Conservation (phyloP, 2,329 filamentous ascomycete genomes). For the Onygena corvina region DNA sequence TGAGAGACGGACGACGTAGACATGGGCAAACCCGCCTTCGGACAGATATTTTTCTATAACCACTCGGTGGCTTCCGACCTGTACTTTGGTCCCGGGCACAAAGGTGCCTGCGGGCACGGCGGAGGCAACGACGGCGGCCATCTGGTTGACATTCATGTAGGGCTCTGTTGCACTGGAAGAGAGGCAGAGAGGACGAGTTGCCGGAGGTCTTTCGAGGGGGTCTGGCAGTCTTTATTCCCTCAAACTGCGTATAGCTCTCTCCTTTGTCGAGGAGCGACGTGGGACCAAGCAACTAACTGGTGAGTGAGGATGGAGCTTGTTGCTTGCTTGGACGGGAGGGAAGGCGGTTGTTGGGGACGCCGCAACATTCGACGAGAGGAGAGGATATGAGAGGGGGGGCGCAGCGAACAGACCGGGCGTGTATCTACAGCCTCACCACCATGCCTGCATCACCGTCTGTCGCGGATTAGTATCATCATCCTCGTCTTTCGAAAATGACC, state of each 20-base stretch:
- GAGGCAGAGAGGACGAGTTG: neutral
- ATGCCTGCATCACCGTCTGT: neutral
- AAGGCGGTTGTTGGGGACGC: neutral
- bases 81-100: slow-evolving; percentile 85
- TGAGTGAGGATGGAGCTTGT: neutral
- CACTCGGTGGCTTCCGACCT: slow-evolving; percentile 83
- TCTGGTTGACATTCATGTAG: slow-evolving; percentile 5
- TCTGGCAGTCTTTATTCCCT: neutral
- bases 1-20: slow-evolving; percentile 85
- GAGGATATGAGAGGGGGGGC: neutral
- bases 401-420: neutral
- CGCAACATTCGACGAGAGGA: neutral
- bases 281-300: neutral
- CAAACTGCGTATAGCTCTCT: no score
- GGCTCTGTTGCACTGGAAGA: neutral
- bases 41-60: slow-evolving; percentile 95
- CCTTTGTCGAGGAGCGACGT: neutral
- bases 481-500: neutral
- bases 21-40: slow-evolving; percentile 94
- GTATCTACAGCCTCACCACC: slow-evolving; percentile 4
- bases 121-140: slow-evolving; percentile 21
- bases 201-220: neutral
- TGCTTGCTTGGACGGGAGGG: slow-evolving; percentile 3
- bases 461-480: neutral
- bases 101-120: slow-evolving; percentile 67